A percentile compares a stretch with the other conserved stretches of the same genome.
phyloP scores from a whole-genome alignment of 495 filamentous ascomycete genomes.

The Trichoderma reesei region DNA sequence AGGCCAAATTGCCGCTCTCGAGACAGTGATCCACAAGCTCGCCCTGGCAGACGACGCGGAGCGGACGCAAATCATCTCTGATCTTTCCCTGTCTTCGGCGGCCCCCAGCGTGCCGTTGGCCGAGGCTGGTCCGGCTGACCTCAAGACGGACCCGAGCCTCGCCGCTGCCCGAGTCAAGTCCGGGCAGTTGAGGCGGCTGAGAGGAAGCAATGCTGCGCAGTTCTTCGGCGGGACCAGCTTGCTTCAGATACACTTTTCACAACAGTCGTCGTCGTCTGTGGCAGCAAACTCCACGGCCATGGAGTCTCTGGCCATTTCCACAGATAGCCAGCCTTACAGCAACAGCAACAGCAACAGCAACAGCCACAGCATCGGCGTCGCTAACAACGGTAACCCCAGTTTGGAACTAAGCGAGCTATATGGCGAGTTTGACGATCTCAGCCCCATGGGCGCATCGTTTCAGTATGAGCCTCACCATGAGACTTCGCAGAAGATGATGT shows the following conservation, averaged over 20 bases:
- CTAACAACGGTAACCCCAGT: neutral
- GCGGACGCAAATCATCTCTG: conserved; percentile 14
- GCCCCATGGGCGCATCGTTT: conserved; percentile 6
- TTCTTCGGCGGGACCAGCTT: conserved; percentile 25
- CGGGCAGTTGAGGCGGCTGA: conserved; percentile 20
- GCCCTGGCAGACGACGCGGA: conserved; percentile 15
- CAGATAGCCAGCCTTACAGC: neutral
- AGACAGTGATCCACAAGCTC: conserved; percentile 22
- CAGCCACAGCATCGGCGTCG: too few species aligned
- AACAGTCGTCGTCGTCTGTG: conserved; percentile 6
- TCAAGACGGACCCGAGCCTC: neutral
- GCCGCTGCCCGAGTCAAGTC: conserved; percentile 13
- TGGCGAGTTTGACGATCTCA: conserved; percentile 8
- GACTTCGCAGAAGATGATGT: conserved; percentile 22
- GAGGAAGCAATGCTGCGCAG: conserved; percentile 19
- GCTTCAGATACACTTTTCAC: conserved; percentile 22
- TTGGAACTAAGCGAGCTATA: neutral
- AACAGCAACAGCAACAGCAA: neutral
- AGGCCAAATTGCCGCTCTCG: conserved; percentile 21
- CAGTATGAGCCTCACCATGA: conserved; percentile 17
- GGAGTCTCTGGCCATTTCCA: neutral
- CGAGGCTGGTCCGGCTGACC: neutral
- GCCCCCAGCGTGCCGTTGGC: neutral
- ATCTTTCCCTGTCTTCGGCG: conserved; percentile 6
- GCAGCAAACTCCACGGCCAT: neutral